Evolutionary conservation across 2,329 filamentous ascomycete species (phyloP), one percentile per base, ranked within the genome.

Genomic region (Diaporthe sp.): DNA sequence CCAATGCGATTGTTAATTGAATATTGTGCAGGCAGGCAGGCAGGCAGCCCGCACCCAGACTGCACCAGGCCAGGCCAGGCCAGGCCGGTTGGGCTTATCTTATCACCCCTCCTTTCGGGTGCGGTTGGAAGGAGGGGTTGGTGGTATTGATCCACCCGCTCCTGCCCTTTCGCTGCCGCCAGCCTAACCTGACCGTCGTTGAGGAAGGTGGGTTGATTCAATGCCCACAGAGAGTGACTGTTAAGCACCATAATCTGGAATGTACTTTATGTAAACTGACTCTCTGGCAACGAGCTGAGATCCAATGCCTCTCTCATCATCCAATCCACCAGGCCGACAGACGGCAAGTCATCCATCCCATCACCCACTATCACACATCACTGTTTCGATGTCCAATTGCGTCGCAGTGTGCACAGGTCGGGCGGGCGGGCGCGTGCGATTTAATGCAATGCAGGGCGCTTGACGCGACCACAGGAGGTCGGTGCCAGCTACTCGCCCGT

Each of bases 101-200:
- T 76, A 76, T 76, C 74, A 76, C 74, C 74, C 74, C 74, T 76
- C 74, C 54, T 72, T 74, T 64, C 9, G 54, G 38, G 68, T 76
- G 74, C 66, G 67, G 72, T 76, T 45, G 74, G 52, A 54, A 73
- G 64, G 74, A 71, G 66, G 74, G 74, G 74, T 75, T 35, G 25
- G 52, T 40, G 9, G 52, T 19, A 30, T 22, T 47, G 33, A 30
- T 25, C 35, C 38, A 57, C 40, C 30, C 42, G 42, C 30, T 25
- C 25, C 22, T 58, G 42, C 54, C 54, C 60, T 38, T 38, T 30
- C 57, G 33, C 42, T 50, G 54, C 42, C 64, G 52, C 54, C 57
- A 52, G 64, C 30, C 22, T 25, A 42, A 38, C 30, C 45, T 25
- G 61, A 38, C 30, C 45, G 22, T 35, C 30, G 28, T 10, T 30